Evolutionary conservation across 257 asterid genomes (phyloP), one percentile per base, ranked within the genome.

Genomic region (Ophiorrhiza pumila): DNA sequence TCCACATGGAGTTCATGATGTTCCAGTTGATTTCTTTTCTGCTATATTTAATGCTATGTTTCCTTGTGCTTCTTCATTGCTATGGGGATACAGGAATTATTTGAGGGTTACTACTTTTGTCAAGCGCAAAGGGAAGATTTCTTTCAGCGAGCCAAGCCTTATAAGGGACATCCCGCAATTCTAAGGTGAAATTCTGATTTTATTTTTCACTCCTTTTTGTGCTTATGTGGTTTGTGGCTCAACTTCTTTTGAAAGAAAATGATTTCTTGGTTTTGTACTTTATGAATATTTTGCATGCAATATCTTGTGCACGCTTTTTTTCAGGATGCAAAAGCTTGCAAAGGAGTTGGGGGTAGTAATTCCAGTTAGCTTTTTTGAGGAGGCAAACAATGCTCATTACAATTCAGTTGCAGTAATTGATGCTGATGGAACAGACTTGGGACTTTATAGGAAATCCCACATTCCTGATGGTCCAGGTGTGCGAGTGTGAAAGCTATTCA

Each of bases 291-390:
- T 66, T 46, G 37, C 50, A 53, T 13, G 2, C 1, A 18, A 27
- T 49, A 50, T 63, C 25, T 62, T 56, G 65, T 69, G 46, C 56
- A 69, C 49, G 37, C 72, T 34, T 64, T 70, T 69, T 77, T 66
- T 64, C 85, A 95, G 98, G 87, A 87, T 95, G 98, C 97, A 92
- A 76, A 89, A 83, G 46, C 89, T 95, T 83, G 99, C 97, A 1
- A 95, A 89, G 75, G 99, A 92, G 79, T 75, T 95, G 83, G 92
- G 94, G 65, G 96, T 92, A 7, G 99, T 90, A 31, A 84, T 95
- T 76, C 99, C 99, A n/a, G 96, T 95, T 65, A 95, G 99, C 86
- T 92, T 95, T 77, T 95, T 95, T 71, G 98, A 90, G 87, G 97
- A 90, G 83, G 96, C 97, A 77, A 95, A 92, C 83, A 92, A 89